A percentile compares a stretch with the other conserved stretches of the same genome.
Conservation (phyloP, 306 rosid species). For the Casuarina equisetifolia region DNA sequence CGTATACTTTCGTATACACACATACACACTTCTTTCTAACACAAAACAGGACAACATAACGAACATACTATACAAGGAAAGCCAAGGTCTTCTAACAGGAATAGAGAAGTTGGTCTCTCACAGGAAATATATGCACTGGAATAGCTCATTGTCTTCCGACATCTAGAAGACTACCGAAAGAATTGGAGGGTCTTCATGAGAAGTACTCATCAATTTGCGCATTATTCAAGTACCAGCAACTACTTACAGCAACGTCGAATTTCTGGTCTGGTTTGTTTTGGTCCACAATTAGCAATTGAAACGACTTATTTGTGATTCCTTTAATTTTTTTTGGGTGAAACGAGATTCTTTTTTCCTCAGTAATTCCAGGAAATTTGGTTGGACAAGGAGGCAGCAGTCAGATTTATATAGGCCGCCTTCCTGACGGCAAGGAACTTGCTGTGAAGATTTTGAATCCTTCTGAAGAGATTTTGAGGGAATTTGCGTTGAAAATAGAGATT, state of each 20-base stretch:
- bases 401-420: slow-evolving; percentile 89
- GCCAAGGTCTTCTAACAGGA: too few relatives aligned
- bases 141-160: too few relatives aligned
- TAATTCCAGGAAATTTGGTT: slow-evolving; percentile 71
- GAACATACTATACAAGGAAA: too few relatives aligned
- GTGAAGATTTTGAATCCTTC: slow-evolving; percentile 89
- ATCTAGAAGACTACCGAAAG: slow-evolving; percentile 44
- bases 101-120: too few relatives aligned
- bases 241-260: slow-evolving; percentile 70
- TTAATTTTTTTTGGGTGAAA: not conserved
- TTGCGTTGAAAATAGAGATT: slow-evolving; percentile 80
- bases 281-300: slow-evolving; percentile 17
- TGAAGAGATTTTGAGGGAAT: slow-evolving; percentile 71
- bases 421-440: slow-evolving; percentile 85
- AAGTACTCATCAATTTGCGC: slow-evolving; percentile 78
- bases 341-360: slow-evolving; percentile 1
- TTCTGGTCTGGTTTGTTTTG: slow-evolving; percentile 68
- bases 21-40: too few relatives aligned
- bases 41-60: too few relatives aligned
- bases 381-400: slow-evolving; percentile 94
- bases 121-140: too few relatives aligned
- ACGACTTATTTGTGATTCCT: not conserved
- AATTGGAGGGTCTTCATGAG: slow-evolving; percentile 79
- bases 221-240: slow-evolving; percentile 75
- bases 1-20: too few relatives aligned